A percentile compares a stretch with the other conserved stretches of the same genome.
Evolutionary conservation across 2,329 filamentous ascomycete species (phyloP).

Genomic region (Fusarium abutilonis): DNA sequence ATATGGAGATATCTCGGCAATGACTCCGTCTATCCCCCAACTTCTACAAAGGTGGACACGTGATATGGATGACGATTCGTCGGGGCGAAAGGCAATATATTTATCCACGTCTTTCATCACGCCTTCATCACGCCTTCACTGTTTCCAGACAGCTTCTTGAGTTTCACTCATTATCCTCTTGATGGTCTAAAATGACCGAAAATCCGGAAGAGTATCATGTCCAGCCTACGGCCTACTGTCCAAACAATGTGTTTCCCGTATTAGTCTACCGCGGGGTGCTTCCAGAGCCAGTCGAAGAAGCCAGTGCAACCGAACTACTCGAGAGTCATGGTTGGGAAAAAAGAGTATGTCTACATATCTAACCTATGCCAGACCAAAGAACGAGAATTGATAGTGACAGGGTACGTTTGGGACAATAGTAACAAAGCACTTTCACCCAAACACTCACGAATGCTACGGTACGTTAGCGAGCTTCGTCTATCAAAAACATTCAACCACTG

Average conservation of each 20-base stretch:
- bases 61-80: background rate
- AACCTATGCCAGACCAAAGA: background rate
- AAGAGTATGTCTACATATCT: background rate
- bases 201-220: slow-evolving; percentile 4
- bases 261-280: slow-evolving; percentile 15
- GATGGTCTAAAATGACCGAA: background rate
- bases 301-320: slow-evolving; percentile 1
- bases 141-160: no score
- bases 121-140: no score
- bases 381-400: background rate
- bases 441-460: slow-evolving; percentile 16
- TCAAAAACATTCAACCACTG: background rate
- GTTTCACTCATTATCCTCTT: no score
- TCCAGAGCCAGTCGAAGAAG: slow-evolving; percentile 5
- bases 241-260: slow-evolving; percentile 12
- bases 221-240: slow-evolving; percentile 4
- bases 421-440: slow-evolving; percentile 15
- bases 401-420: slow-evolving; percentile 9
- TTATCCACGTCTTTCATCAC: no score
- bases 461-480: background rate
- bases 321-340: slow-evolving; percentile 11
- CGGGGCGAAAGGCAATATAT: no score
- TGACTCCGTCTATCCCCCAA: background rate
- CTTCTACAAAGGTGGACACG: background rate
- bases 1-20: background rate